Conservation (phyloP, 1,284 basidiomycete species). For the Rhizoctonia solani region DNA sequence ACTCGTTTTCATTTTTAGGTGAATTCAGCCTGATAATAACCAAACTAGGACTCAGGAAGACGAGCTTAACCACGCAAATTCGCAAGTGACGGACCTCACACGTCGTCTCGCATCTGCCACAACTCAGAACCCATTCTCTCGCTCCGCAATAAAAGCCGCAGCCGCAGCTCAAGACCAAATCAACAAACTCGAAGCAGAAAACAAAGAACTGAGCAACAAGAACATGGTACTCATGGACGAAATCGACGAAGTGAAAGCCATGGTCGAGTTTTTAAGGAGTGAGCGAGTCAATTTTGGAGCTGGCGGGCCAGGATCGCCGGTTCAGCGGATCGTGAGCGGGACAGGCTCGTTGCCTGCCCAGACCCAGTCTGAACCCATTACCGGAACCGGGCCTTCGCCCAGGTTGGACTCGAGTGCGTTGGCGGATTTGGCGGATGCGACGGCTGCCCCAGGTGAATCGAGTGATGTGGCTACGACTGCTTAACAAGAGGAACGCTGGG, state of each 20-base stretch:
- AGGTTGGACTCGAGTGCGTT: slow-evolving; percentile 8
- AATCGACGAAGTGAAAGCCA: slow-evolving; percentile 38
- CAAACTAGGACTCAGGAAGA: slow-evolving; percentile 25
- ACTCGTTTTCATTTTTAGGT: background rate
- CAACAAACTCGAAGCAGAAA: slow-evolving; percentile 35
- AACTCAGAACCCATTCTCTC: slow-evolving; percentile 8
- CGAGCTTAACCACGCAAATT: slow-evolving; percentile 6
- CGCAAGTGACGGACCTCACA: slow-evolving; percentile 13
- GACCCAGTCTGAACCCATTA: background rate
- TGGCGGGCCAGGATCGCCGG: slow-evolving; percentile 3
- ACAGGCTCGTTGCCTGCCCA: background rate
- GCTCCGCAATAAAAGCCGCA: slow-evolving; percentile 28
- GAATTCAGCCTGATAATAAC: background rate
- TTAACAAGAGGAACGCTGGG: background rate
- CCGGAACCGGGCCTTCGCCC: slow-evolving; percentile 9
- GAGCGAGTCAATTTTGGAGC: slow-evolving; percentile 32
- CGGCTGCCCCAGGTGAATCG: background rate
- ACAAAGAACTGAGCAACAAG: slow-evolving; percentile 33
- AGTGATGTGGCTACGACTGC: slow-evolving; percentile 18
- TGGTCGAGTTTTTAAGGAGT: slow-evolving; percentile 37
- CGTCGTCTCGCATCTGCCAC: slow-evolving; percentile 18
- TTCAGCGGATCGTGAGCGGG: slow-evolving; percentile 18
- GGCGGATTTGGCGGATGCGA: slow-evolving; percentile 28
- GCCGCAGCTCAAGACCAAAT: slow-evolving; percentile 33
- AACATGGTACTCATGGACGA: slow-evolving; percentile 38